Conservation (phyloP, 306 rosid species). For the Sicyos baderoa region DNA sequence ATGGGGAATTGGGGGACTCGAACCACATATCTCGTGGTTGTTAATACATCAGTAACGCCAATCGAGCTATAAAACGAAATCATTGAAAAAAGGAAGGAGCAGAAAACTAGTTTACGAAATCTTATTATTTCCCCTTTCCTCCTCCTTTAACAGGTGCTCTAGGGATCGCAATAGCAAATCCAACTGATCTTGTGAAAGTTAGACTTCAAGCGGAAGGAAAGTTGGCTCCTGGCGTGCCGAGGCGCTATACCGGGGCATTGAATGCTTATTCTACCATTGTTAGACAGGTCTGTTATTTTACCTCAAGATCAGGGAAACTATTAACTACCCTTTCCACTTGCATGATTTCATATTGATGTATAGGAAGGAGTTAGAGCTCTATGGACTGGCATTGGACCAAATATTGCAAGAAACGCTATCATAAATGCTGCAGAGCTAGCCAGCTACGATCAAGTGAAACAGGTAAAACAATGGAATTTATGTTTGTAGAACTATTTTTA, state of each 20-base stretch:
- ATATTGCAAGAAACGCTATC: slow-evolving; percentile 79
- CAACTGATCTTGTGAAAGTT: slow-evolving; percentile 92
- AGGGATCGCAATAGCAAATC: slow-evolving; percentile 76
- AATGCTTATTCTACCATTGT: slow-evolving; percentile 90
- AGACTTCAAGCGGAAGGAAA: slow-evolving; percentile 97
- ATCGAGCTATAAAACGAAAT: too few relatives aligned
- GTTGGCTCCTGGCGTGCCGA: slow-evolving; percentile 75
- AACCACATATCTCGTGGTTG: too few relatives aligned
- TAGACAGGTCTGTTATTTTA: slow-evolving; percentile 52
- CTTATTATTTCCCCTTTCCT: background rate
- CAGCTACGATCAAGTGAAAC: slow-evolving; percentile 94
- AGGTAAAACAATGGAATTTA: slow-evolving; percentile 32
- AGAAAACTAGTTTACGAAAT: too few relatives aligned
- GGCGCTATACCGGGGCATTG: slow-evolving; percentile 84
- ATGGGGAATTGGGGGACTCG: too few relatives aligned
- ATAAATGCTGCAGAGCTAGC: slow-evolving; percentile 97
- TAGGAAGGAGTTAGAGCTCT: slow-evolving; percentile 90
- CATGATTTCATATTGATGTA: background rate
- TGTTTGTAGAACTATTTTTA: background rate
- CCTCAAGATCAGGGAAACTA: slow-evolving; percentile 3
- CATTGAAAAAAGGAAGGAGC: too few relatives aligned
- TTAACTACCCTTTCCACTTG: slow-evolving; percentile 8
- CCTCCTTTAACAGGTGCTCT: slow-evolving; percentile 55
- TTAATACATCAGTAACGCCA: too few relatives aligned
- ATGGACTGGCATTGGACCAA: slow-evolving; percentile 97